phyloP scores from a whole-genome alignment of 1,284 basidiomycete genomes.

The Sanghuangporus weigelae region DNA sequence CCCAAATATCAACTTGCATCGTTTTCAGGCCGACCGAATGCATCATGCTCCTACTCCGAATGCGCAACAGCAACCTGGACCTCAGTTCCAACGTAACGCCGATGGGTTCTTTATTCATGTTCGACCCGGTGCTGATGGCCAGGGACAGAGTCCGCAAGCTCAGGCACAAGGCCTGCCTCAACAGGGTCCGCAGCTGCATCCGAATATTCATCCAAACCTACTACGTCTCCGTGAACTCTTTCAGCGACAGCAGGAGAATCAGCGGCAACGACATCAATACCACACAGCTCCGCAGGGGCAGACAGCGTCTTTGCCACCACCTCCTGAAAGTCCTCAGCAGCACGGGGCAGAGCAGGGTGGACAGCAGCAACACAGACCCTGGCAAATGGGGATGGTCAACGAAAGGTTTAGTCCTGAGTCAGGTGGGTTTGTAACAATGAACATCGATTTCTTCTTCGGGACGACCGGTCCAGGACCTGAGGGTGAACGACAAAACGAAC shows the following conservation, averaged over 20 bases:
- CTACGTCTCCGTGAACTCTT: background rate
- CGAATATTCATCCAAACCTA: background rate
- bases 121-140: background rate
- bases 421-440: background rate
- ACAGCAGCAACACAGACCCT: background rate
- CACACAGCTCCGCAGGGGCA: background rate
- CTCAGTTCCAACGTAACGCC: background rate
- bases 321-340: background rate
- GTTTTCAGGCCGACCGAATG: background rate
- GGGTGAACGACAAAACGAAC: background rate
- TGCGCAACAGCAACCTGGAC: conserved; percentile 11
- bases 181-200: background rate
- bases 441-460: conserved; percentile 5
- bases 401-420: background rate
- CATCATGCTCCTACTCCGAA: background rate
- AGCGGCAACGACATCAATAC: background rate
- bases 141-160: background rate
- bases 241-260: background rate
- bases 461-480: background rate
- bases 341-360: background rate
- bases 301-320: background rate
- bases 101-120: background rate
- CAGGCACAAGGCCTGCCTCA: background rate
- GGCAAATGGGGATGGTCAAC: background rate
- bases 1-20: background rate